A percentile compares a stretch with the other conserved stretches of the same genome.
Evolutionary conservation across 441 rosid species (phyloP).

Genomic region (Erodium moschatum): DNA sequence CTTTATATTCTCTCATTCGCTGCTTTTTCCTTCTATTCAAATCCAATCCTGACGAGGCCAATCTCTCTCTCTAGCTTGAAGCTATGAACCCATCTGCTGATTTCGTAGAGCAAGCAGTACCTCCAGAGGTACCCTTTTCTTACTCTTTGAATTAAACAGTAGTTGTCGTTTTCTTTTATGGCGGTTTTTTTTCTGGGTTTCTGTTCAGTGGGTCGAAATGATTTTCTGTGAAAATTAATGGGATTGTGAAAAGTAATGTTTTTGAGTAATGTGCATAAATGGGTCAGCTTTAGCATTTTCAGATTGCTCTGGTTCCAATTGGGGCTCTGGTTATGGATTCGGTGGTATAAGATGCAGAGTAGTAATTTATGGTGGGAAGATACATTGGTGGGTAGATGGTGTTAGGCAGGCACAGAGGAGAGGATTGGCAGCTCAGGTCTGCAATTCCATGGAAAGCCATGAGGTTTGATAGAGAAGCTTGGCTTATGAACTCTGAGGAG

Average conservation of each 20-base stretch:
- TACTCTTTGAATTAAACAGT: constrained; percentile 8
- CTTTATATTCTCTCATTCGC: constrained; percentile 25
- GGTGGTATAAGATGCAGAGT: not conserved
- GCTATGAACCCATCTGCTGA: constrained; percentile 46
- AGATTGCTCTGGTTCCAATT: too few relatives aligned
- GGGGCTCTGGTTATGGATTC: too few relatives aligned
- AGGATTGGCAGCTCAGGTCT: not conserved
- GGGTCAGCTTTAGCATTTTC: not conserved
- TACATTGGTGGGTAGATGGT: not conserved
- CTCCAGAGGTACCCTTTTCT: constrained; percentile 35
- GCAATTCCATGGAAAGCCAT: too few relatives aligned
- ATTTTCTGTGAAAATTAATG: not conserved
- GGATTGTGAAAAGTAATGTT: not conserved
- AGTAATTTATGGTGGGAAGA: not conserved
- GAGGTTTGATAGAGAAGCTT: not conserved
- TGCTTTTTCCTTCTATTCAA: constrained; percentile 19
- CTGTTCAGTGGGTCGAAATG: not conserved
- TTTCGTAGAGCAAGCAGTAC: constrained; percentile 35
- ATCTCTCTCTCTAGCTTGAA: constrained; percentile 5
- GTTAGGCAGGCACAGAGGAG: not conserved
- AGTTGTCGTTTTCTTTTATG: not conserved
- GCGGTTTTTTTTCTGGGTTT: constrained; percentile 5
- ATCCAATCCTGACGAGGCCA: not conserved
- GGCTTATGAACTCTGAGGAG: not conserved
- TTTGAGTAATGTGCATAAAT: constrained; percentile 3